Evolutionary conservation across 1,139 yeast species (phyloP).

Genomic region (Nakaseomyces delphensis): DNA sequence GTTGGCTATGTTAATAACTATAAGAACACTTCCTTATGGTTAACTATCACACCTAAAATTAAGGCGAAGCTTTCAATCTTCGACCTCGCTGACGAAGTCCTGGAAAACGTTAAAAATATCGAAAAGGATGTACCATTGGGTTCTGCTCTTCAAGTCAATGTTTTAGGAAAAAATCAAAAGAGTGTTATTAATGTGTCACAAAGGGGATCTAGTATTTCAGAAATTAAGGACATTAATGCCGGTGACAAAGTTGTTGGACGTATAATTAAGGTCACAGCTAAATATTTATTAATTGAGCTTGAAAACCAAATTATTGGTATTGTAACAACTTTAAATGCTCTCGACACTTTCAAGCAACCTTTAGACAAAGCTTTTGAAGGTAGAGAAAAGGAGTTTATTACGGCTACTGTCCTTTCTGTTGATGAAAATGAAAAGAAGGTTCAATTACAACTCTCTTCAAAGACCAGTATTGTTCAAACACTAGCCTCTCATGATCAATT

Average conservation of each 20-base stretch:
- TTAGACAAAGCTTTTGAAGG: conserved; percentile 41
- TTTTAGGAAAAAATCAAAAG: conserved; percentile 36
- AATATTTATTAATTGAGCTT: conserved; percentile 57
- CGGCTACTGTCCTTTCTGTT: conserved; percentile 51
- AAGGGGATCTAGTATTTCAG: conserved; percentile 37
- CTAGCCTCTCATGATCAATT: conserved; percentile 49
- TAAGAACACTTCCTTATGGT: conserved; percentile 54
- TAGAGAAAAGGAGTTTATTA: conserved; percentile 46
- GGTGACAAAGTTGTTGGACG: conserved; percentile 60
- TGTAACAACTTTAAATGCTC: conserved; percentile 69
- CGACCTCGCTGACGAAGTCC: conserved; percentile 54
- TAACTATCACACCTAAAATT: conserved; percentile 58
- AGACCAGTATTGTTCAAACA: conserved; percentile 44
- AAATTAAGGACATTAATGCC: conserved; percentile 45
- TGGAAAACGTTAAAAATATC: conserved; percentile 35
- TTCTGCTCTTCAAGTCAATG: conserved; percentile 53
- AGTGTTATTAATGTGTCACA: conserved; percentile 45
- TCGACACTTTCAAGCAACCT: conserved; percentile 56
- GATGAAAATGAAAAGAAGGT: conserved; percentile 52
- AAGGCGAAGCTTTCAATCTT: conserved; percentile 61
- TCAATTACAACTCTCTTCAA: conserved; percentile 53
- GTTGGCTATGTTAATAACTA: conserved; percentile 61
- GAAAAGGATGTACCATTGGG: conserved; percentile 61
- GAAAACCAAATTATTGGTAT: conserved; percentile 56
- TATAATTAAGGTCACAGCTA: conserved; percentile 52